phyloP scores from a whole-genome alignment of 495 filamentous ascomycete species.

The Lasiosphaeriaceae sp. region DNA sequence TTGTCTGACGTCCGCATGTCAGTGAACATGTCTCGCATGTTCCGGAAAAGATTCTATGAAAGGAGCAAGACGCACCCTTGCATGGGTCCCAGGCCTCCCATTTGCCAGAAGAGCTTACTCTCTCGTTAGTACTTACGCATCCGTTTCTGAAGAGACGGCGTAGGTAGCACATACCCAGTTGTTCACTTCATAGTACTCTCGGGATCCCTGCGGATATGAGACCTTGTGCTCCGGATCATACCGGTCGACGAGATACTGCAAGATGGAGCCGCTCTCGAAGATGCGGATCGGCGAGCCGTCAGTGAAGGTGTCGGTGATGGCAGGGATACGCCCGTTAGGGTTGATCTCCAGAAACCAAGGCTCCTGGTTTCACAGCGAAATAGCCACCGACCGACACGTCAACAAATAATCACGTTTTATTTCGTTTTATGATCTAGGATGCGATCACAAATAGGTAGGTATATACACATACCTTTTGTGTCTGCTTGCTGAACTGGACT shows the following conservation, averaged over 20 bases:
- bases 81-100: constrained; percentile 85
- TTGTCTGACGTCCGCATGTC: constrained; percentile 35
- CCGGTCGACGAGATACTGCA: constrained; percentile 77
- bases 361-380: constrained; percentile 25
- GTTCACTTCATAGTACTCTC: constrained; percentile 74
- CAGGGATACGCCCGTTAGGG: constrained; percentile 94
- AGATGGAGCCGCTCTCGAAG: constrained; percentile 81
- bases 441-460: too few relatives aligned
- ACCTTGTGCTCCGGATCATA: constrained; percentile 86
- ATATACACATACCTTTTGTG: constrained; percentile 53
- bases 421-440: too few relatives aligned
- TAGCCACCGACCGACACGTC: too few relatives aligned
- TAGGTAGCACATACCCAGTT: constrained; percentile 57
- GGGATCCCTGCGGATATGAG: constrained; percentile 67
- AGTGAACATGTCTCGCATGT: constrained; percentile 1
- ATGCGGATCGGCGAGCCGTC: constrained; percentile 71
- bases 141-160: not conserved
- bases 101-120: constrained; percentile 45
- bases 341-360: constrained; percentile 88
- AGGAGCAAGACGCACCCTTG: constrained; percentile 51
- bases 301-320: constrained; percentile 69
- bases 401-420: too few relatives aligned
- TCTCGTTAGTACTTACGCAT: not conserved
- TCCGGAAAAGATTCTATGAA: not conserved
- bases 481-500: constrained; percentile 67